Evolutionary conservation across 768 basidiomycete species (phyloP).

Genomic region (Tylopilus plumbeoviolaceoides): DNA sequence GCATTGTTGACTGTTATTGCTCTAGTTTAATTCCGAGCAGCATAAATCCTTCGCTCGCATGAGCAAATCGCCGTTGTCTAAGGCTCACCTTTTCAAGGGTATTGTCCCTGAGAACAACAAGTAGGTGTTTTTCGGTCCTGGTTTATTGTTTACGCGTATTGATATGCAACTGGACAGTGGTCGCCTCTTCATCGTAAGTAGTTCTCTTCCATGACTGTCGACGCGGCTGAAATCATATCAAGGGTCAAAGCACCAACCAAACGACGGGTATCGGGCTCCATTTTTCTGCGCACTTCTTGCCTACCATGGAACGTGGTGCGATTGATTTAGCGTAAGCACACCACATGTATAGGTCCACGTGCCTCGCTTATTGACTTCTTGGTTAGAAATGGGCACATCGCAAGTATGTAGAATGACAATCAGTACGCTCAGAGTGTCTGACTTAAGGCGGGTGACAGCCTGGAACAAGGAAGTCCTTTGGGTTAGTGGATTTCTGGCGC

Average conservation of each 20-base stretch:
- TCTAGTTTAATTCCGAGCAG: background rate
- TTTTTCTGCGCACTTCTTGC: no score
- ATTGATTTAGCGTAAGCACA: no score
- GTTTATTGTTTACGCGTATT: background rate
- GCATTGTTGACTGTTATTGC: no score
- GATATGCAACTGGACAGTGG: conserved; percentile 2
- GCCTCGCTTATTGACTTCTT: background rate
- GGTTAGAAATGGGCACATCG: conserved; percentile 77
- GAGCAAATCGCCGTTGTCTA: background rate
- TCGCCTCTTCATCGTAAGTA: conserved; percentile 13
- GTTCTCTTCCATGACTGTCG: background rate
- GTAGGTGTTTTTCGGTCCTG: background rate
- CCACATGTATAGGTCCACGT: no score
- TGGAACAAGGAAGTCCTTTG: conserved; percentile 91
- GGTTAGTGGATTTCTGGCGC: conserved; percentile 80
- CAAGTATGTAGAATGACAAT: conserved; percentile 40
- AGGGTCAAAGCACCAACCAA: conserved; percentile 89
- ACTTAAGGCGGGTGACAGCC: conserved; percentile 35
- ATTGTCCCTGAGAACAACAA: conserved; percentile 9
- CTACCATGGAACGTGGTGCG: no score
- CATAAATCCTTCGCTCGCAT: background rate
- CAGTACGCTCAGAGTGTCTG: background rate
- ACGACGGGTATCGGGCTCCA: conserved; percentile 90
- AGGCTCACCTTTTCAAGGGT: conserved; percentile 1
- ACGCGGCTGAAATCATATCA: background rate